Evolutionary conservation across 495 filamentous ascomycete genomes (phyloP).

Genomic region (Aspergillus nanangensis): DNA sequence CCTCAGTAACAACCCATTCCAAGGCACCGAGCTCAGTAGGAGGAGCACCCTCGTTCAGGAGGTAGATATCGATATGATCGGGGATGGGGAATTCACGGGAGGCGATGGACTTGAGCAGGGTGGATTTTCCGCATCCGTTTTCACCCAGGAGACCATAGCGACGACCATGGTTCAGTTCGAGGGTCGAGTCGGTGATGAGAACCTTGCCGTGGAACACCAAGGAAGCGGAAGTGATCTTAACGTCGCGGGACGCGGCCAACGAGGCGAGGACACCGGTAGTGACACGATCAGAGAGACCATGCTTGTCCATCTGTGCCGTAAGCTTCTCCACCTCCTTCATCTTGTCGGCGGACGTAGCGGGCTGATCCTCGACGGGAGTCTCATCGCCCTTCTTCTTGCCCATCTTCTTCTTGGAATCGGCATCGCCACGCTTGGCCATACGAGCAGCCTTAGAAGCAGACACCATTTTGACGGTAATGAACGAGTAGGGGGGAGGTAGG

Average conservation of each 20-base stretch:
- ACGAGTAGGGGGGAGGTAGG: conserved; percentile 10
- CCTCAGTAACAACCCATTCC: conserved; percentile 95
- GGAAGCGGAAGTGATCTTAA: conserved; percentile 91
- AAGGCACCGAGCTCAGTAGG: conserved; percentile 83
- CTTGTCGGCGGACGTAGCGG: conserved; percentile 66
- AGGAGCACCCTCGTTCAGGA: conserved; percentile 96
- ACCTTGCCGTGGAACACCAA: conserved; percentile 98
- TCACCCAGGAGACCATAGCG: conserved; percentile 94
- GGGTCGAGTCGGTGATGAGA: conserved; percentile 83
- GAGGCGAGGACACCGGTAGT: conserved; percentile 96
- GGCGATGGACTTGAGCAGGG: conserved; percentile 89
- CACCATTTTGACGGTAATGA: conserved; percentile 46
- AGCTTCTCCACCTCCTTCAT: conserved; percentile 79
- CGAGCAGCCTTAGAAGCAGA: conserved; percentile 98
- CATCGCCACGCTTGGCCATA: conserved; percentile 82
- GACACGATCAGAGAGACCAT: conserved; percentile 94
- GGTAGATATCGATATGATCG: conserved; percentile 96
- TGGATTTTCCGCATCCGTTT: conserved; percentile 99
- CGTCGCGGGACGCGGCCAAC: conserved; percentile 75
- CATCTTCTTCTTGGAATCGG: background rate
- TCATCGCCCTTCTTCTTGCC: conserved; percentile 60
- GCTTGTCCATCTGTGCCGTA: conserved; percentile 85
- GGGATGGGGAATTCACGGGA: conserved; percentile 93
- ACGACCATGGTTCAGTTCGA: conserved; percentile 90
- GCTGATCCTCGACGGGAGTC: conserved; percentile 54